A percentile compares a stretch with the other conserved stretches of the same genome.
Conservation (phyloP, 371 early-diverging fungal genomes). For the Mucor lusitanicus region DNA sequence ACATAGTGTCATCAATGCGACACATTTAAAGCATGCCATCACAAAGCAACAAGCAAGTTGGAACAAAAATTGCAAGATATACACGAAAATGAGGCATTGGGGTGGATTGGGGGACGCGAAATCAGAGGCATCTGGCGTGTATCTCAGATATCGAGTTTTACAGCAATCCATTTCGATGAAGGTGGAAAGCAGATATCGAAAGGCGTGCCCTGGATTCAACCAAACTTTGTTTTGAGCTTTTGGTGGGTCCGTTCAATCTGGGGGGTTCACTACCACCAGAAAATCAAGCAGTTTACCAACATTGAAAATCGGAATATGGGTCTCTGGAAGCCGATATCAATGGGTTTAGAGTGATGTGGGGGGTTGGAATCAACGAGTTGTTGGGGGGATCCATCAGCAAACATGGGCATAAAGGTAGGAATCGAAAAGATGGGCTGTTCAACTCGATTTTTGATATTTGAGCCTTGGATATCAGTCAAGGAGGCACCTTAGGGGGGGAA, state of each 20-base stretch:
- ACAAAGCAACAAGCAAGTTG: background rate
- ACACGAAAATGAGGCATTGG: background rate
- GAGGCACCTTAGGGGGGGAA: background rate
- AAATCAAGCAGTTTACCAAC: background rate
- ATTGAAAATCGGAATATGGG: constrained; percentile 6
- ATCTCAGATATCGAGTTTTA: constrained; percentile 11
- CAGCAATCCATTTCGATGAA: constrained; percentile 7
- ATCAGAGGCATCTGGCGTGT: background rate
- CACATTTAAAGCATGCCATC: background rate
- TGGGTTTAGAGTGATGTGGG: background rate
- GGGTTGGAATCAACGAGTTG: background rate
- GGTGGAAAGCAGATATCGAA: background rate
- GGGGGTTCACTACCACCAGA: background rate
- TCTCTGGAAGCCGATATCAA: constrained; percentile 1
- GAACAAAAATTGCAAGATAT: background rate
- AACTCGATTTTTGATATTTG: background rate
- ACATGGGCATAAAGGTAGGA: background rate
- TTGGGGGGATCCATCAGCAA: background rate
- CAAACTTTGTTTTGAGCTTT: background rate
- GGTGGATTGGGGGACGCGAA: background rate
- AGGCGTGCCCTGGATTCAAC: background rate
- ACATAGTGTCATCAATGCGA: background rate
- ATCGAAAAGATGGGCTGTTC: background rate
- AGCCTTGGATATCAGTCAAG: background rate
- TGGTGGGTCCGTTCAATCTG: background rate